Evolutionary conservation across 768 basidiomycete genomes (phyloP), one percentile per base, ranked within the genome.

Genomic region (Pisolithus microcarpus): DNA sequence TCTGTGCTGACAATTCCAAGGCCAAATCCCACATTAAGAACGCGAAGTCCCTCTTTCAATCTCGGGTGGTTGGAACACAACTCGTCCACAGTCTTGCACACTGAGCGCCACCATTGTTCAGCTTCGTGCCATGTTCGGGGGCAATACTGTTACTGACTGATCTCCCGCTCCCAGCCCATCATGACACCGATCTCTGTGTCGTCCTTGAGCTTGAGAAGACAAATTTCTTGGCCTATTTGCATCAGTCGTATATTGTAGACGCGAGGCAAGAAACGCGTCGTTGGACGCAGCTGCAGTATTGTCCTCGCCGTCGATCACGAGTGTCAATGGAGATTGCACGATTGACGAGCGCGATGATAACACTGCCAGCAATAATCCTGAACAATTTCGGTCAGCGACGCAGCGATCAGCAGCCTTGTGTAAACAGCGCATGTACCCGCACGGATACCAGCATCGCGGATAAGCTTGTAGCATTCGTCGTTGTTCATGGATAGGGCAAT

Each of bases 131-230:
- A 7, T 23, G 18, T 10, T 45, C 10, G 21, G 18, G 19, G 28
- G 23, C 11, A 48, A 24, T 43, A 23, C 28, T 6, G 34, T n/a
- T 3, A 68, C 72, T 64, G 58, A 84, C 81, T 98, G 60, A 98
- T 90, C 7, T 70, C 76, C 42, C 71, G 69, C 66, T 99, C 96
- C 96, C 96, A 99, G 1, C 93, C 91, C 96, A 99, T 99, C 96
- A 99, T 99, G 5, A 99, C 95, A 11, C 92, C 91, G n/a, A 94
- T 79, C 52, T 92, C 86, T 56, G 85, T 84, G 7, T 68, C 74
- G 26, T 81, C 81, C 13, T 73, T 77, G 2, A 77, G 72, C 52
- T 76, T 69, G 48, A 91, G 61, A 46, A 89, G 68, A 54, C 93
- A 96, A 19, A 96, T 79, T 46, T 91, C 86, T 65, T 93, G 91